Conservation (phyloP, 352 stramenopile species). For the Phytopythium ostracodes region DNA sequence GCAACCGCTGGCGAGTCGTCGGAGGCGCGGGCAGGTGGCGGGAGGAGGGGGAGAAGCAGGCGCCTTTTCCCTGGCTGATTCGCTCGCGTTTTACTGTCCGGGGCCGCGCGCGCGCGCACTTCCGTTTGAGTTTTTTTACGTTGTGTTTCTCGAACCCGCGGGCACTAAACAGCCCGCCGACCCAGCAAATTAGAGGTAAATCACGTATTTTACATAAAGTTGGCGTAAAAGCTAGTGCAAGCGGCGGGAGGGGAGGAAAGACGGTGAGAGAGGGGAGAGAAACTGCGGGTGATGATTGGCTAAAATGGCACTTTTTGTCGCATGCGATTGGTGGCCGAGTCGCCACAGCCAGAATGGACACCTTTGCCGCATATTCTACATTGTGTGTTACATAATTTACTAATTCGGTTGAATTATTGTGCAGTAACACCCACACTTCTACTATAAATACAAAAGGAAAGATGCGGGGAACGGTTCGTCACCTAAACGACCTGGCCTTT, state of each 20-base stretch:
- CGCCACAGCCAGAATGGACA: neutral
- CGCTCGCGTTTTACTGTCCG: neutral
- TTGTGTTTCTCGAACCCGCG: neutral
- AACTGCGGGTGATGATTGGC: neutral
- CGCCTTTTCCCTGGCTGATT: neutral
- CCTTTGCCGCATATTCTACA: neutral
- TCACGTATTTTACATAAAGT: neutral
- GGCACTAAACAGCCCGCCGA: neutral
- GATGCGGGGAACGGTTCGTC: neutral
- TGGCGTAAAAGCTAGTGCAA: neutral
- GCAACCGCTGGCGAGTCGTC: neutral
- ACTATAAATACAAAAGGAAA: neutral
- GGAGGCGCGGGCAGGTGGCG: neutral
- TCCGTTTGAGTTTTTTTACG: neutral
- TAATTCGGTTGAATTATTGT: neutral
- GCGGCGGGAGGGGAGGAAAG: neutral
- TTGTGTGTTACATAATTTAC: too few relatives aligned
- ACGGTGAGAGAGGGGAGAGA: slow-evolving; percentile 3
- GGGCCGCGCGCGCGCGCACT: neutral
- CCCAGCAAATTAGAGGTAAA: neutral
- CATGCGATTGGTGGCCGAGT: neutral
- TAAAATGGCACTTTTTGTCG: neutral
- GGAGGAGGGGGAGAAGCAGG: neutral
- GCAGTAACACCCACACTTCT: neutral
- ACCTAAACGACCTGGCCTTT: neutral